Evolutionary conservation across 164 flowering plant genomes (phyloP).

Genomic region (Vitis amurensis): DNA sequence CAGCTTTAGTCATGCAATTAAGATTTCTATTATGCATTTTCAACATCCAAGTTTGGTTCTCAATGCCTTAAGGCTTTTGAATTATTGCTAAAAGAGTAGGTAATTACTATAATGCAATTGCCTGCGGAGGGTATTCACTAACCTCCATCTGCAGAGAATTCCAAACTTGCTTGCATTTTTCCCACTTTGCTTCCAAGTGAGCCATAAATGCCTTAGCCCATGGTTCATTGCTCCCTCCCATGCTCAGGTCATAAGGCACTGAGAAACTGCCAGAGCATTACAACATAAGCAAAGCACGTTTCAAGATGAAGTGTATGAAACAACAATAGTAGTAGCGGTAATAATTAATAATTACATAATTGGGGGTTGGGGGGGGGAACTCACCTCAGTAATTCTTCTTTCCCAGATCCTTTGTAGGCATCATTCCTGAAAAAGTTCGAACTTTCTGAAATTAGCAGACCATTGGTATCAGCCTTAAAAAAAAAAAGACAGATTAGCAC

Average conservation of each 20-base stretch:
- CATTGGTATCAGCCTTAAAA: neutral
- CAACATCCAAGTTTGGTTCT: too few species aligned
- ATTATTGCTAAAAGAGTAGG: neutral
- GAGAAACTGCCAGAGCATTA: conserved; percentile 56
- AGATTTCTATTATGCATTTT: too few species aligned
- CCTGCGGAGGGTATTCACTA: conserved; percentile 65
- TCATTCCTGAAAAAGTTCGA: conserved; percentile 40
- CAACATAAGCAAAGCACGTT: neutral
- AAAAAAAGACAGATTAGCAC: too few species aligned
- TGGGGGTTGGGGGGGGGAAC: neutral
- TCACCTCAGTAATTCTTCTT: conserved; percentile 79
- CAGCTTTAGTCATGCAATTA: too few species aligned
- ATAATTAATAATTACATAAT: too few species aligned
- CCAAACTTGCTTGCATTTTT: conserved; percentile 61
- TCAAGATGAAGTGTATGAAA: too few species aligned
- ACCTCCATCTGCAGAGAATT: conserved; percentile 67
- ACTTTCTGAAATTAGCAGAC: conserved; percentile 5
- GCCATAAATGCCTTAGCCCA: conserved; percentile 71
- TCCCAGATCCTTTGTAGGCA: conserved; percentile 28
- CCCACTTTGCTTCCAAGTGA: conserved; percentile 46
- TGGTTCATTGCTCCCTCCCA: conserved; percentile 68
- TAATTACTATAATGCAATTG: conserved; percentile 54
- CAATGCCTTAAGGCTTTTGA: too few species aligned
- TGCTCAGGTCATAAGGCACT: conserved; percentile 83
- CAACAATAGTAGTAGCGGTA: too few species aligned